Conservation (phyloP, 257 asterid species). For the Solanum medicagineum region DNA sequence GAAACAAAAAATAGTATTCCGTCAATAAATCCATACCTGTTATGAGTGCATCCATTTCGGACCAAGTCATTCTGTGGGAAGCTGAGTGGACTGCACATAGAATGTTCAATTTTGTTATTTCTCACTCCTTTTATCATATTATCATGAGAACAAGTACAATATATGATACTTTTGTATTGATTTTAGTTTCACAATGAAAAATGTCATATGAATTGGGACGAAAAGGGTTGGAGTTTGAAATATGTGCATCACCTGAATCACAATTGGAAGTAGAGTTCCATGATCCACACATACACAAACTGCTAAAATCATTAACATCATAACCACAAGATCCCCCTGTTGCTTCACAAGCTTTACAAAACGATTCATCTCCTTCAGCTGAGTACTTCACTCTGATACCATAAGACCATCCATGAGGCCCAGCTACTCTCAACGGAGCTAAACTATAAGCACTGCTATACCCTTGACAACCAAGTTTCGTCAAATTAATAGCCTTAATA, state of each 20-base stretch:
- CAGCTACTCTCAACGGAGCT: constrained; percentile 59
- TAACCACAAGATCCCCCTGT: constrained; percentile 90
- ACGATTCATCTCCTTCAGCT: constrained; percentile 30
- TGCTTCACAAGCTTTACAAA: constrained; percentile 83
- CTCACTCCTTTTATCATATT: no score
- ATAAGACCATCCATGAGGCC: constrained; percentile 74
- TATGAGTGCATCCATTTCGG: constrained; percentile 3
- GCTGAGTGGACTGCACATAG: constrained; percentile 17
- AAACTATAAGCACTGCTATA: constrained; percentile 84
- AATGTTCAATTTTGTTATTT: neutral
- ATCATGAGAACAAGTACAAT: no score
- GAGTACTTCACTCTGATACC: constrained; percentile 77
- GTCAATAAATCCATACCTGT: neutral
- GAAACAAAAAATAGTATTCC: neutral
- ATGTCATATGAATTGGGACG: no score
- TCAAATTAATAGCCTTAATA: constrained; percentile 52
- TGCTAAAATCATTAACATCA: constrained; percentile 21
- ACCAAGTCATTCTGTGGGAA: constrained; percentile 6
- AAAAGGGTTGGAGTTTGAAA: neutral
- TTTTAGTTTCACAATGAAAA: no score
- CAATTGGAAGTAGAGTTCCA: constrained; percentile 87
- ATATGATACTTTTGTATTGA: no score
- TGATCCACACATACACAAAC: constrained; percentile 64
- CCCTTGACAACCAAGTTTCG: constrained; percentile 74
- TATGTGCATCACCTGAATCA: constrained; percentile 46